Base-by-base conservation (phyloP, 2,329 filamentous ascomycete genomes). In the Stemphylium lycopersici region DNA sequence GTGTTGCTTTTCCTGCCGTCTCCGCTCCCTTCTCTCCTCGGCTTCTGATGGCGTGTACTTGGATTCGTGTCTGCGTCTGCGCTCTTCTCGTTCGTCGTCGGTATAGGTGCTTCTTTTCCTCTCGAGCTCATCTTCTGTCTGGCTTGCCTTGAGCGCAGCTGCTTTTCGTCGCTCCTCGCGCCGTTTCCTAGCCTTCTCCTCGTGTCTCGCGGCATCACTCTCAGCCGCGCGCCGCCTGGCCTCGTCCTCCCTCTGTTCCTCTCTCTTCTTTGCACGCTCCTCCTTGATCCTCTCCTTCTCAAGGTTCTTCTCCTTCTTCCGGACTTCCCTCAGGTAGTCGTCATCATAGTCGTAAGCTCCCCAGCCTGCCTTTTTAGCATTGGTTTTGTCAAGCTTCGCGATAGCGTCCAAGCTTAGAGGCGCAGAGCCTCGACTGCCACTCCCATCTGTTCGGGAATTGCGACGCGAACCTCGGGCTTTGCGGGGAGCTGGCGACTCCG, bases 341-440 rank as follows among this genome's bases (percentile, higher is more conserved):
- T 72, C 71, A 49, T 77, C 75, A 43, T 75, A 76, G 56, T 78
- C 75, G 48, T 77, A 75, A 8, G 73, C 71, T 18, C 69, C 69
- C 74, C 76, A 80, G 11, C 63, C 77, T 1, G 66, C 61, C 53
- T 78, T 79, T 58, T 84, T 82, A 22, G 82, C 79, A 72, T 90
- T 87, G 48, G 84, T 76, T 44, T 84, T 80, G 63, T 91, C 83
- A 41, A 93, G 74, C 66, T 86, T 84, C 11, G 87, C 87, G 43
- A 93, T 75, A 4, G 88, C 86, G 63, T 85, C 83, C 56, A 75
- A 78, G 73, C 67, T 86, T 65, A 81, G 62, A 42, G 74, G 71
- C 34, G 74, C 74, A 45, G 65, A 62, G 29, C 50, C 49, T 7
- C 59, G 48, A 51, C 62, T 70, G 5, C 65, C 65, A 29, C 69